Evolutionary conservation across 345 rosid species (phyloP), one percentile per base, ranked within the genome.

Genomic region (Populus ilicifolia): DNA sequence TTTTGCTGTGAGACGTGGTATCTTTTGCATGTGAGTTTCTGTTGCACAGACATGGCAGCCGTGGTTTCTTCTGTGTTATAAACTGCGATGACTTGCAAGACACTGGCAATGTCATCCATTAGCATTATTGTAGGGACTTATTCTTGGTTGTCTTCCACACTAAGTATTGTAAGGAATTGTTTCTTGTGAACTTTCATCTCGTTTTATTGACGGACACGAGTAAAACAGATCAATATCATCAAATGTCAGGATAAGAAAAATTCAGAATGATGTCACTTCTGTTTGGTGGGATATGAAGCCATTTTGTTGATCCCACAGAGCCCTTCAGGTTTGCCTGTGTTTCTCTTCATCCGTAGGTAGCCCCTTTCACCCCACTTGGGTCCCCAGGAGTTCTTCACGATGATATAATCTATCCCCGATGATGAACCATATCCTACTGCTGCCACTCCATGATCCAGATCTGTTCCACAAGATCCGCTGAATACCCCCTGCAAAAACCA

Each of bases 371-470:
- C 98, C 97, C 97, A 90, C 44, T 80, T 87, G 8, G 86, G 44
- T 61, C 97, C 98, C 98, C 97, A 94, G 0, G 97, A 94, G 62
- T 94, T 92, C 85, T 87, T 94, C 80, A 94, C 97, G 30, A 89
- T 88, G 41, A 92, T 86, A 79, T 91, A 90, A 79, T 93, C 96
- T 21, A 72, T 48, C 16, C 89, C 92, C 70, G 75, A 91, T 25
- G 83, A 75, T 76, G 98, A 85, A 73, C 97, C 97, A 13, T 93
- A 94, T 30, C 97, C 97, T 61, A 91, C 95, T 0, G 93, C 94
- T 67, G 96, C 86, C 43, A 93, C 98, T 23, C 94, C 97, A 12
- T 89, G 97, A 73, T 92, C 91, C 1, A 92, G 84, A 4, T 84
- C 87, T 0, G 82, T 87, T 48, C 96, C 91, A 69, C 96, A 94